phyloP scores from a whole-genome alignment of 805 yeast species.

The Yamadazyma sp. region DNA sequence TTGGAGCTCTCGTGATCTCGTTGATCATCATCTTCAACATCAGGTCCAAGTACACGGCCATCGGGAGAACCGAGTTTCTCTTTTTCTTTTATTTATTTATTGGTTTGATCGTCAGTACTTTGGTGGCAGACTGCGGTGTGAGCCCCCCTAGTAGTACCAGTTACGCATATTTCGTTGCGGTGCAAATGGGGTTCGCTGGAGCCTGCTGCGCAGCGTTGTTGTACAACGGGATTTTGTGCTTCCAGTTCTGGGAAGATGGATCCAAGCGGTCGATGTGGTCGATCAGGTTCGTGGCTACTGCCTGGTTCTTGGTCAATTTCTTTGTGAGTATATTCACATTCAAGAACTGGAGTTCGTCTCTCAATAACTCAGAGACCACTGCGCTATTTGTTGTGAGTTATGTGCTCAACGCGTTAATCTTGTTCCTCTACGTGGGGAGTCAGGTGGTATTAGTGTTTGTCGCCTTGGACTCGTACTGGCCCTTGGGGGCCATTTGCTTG shows the following conservation, averaged over 20 bases:
- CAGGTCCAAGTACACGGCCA: constrained; percentile 87
- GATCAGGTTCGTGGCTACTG: constrained; percentile 50
- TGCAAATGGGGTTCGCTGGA: constrained; percentile 73
- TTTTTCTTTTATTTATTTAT: constrained; percentile 64
- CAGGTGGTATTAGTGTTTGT: constrained; percentile 67
- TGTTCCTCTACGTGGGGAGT: constrained; percentile 61
- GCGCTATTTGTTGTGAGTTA: constrained; percentile 71
- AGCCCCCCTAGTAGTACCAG: constrained; percentile 78
- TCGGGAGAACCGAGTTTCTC: constrained; percentile 86
- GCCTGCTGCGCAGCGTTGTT: constrained; percentile 69
- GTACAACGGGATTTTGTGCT: constrained; percentile 76
- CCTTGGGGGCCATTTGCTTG: constrained; percentile 76
- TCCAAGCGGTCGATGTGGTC: constrained; percentile 61
- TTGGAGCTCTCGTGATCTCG: constrained; percentile 65
- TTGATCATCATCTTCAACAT: constrained; percentile 74
- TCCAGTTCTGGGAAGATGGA: constrained; percentile 95
- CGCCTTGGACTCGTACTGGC: constrained; percentile 81
- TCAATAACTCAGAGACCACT: constrained; percentile 55
- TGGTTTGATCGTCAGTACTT: constrained; percentile 57
- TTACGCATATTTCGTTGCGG: constrained; percentile 79
- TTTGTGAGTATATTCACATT: constrained; percentile 72
- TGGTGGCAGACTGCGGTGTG: constrained; percentile 90
- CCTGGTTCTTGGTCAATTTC: constrained; percentile 65
- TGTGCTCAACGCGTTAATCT: constrained; percentile 65
- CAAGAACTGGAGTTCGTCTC: constrained; percentile 54